Evolutionary conservation across 2,329 filamentous ascomycete species (phyloP), one percentile per base, ranked within the genome.

Genomic region (Hypocreales sp.): DNA sequence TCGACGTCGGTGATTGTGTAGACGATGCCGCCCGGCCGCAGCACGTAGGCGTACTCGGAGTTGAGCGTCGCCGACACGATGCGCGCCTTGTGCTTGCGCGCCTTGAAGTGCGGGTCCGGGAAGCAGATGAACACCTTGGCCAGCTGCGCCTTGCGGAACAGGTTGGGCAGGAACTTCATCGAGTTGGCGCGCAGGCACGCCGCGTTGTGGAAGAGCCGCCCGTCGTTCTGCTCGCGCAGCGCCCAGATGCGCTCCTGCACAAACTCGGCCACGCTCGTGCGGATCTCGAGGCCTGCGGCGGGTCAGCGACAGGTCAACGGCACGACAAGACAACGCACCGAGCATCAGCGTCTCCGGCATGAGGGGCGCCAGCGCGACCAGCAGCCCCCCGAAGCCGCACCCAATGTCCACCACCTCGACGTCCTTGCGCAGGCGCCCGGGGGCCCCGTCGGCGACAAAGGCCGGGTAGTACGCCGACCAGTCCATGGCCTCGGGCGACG

Each of bases 81-180:
- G 21, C 90, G 67, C 21, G 86, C 86, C 56, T 98, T 98, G 61
- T 95, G 90, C 55, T 98, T 98, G 36, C 87, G 71, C 9, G 82
- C 73, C 56, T 98, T 98, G 64, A 98, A 98, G 55, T 98, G 90
- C 32, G 90, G 90, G 46, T 98, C 90, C 1, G 90, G 90, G 48
- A 98, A 98, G 60, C 90, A 98, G 42, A 98, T 80, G 53, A 98
- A 98, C 47, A 95, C 81, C 48, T 92, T 92, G 36, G 67, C 70
- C 10, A 98, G 70, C 48, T 94, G 86, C 10, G 58, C 63, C 44
- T 76, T 79, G 29, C 56, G 60, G 62, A 98, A 95, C 63, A 94
- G 93, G 48, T 98, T 95, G 35, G 92, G 87, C n/a, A 98, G 62
- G 53, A 95, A 98, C 51, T 98, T 98, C 90, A 98, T 98, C 5